These are phyloP conservation scores for Cyclotella distinguenda DNA, from an alignment of 108 stramenopile species.

Conservation along the genomic window DNA sequence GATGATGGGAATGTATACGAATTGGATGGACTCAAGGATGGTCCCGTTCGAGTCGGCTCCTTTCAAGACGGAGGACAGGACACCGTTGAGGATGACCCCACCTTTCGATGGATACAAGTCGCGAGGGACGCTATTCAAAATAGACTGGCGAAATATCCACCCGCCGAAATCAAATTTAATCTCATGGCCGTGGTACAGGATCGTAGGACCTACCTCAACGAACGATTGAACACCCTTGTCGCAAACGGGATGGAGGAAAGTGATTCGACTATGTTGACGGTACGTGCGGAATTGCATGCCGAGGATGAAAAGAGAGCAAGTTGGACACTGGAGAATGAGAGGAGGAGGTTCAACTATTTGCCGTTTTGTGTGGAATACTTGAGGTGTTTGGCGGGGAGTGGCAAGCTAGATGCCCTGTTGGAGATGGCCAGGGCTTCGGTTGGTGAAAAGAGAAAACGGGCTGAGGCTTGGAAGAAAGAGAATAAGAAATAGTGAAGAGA, in stretches of 20 bases:
- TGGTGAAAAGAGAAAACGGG: conserved; percentile 35
- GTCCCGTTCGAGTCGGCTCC: conserved; percentile 82
- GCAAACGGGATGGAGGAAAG: conserved; percentile 26
- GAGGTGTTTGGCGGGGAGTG: conserved; percentile 66
- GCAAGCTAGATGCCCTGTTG: conserved; percentile 48
- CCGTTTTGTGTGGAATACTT: conserved; percentile 77
- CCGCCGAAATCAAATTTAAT: conserved; percentile 90
- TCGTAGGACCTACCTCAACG: conserved; percentile 54
- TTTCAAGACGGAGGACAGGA: too few relatives aligned
- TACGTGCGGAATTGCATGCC: conserved; percentile 43
- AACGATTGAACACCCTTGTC: conserved; percentile 39
- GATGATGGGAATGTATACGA: conserved; percentile 82
- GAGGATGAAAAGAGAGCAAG: conserved; percentile 72
- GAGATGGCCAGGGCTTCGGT: conserved; percentile 47
- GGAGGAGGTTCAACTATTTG: conserved; percentile 74
- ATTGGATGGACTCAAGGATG: conserved; percentile 91
- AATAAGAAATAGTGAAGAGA: neutral
- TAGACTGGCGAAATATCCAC: conserved; percentile 56
- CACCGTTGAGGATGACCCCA: conserved; percentile 15
- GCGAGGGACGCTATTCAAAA: conserved; percentile 81
- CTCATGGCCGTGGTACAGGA: conserved; percentile 90
- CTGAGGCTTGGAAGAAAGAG: conserved; percentile 31
- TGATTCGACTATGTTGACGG: conserved; percentile 31
- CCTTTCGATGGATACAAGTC: conserved; percentile 57
- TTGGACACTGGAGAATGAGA: conserved; percentile 80